Conservation (phyloP, 2,329 filamentous ascomycete species). For the Hysterium pulicare region DNA sequence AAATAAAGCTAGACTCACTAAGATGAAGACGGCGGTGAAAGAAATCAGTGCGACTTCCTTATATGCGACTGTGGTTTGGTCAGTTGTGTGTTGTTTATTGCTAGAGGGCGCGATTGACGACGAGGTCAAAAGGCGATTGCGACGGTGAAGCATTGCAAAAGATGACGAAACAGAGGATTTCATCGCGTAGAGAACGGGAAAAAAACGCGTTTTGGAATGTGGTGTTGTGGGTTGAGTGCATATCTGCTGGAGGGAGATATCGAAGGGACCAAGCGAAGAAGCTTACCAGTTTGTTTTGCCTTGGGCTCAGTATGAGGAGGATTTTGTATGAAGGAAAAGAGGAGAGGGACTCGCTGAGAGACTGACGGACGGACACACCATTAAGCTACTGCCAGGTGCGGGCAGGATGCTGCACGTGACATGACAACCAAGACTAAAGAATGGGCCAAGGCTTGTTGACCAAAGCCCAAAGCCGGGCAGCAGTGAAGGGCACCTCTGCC, state of each 20-base stretch:
- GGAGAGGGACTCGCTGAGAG: slow-evolving; percentile 2
- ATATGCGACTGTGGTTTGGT: slow-evolving; percentile 28
- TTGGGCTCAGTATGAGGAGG: slow-evolving; percentile 2
- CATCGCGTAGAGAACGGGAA: slow-evolving; percentile 15
- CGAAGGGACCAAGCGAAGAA: slow-evolving; percentile 4
- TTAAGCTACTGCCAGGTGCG: not conserved
- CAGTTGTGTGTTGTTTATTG: slow-evolving; percentile 22
- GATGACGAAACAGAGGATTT: slow-evolving; percentile 24
- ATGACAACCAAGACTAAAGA: not conserved
- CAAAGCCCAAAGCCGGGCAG: not conserved
- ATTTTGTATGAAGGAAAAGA: slow-evolving; percentile 4
- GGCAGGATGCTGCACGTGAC: not conserved
- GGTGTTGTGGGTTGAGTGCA: slow-evolving; percentile 22
- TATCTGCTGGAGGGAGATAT: slow-evolving; percentile 8
- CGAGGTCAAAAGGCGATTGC: slow-evolving; percentile 27
- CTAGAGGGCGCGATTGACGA: slow-evolving; percentile 23
- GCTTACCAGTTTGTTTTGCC: slow-evolving; percentile 5
- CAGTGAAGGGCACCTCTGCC: not conserved
- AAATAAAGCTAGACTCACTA: not conserved
- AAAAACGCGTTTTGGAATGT: slow-evolving; percentile 34
- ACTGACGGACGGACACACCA: not conserved
- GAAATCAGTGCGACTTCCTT: slow-evolving; percentile 13
- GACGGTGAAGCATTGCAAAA: slow-evolving; percentile 10
- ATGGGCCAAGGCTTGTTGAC: not conserved
- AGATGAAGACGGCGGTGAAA: not conserved